Evolutionary conservation across 805 yeast genomes (phyloP).

Genomic region (Metschnikowia vanudenii): DNA sequence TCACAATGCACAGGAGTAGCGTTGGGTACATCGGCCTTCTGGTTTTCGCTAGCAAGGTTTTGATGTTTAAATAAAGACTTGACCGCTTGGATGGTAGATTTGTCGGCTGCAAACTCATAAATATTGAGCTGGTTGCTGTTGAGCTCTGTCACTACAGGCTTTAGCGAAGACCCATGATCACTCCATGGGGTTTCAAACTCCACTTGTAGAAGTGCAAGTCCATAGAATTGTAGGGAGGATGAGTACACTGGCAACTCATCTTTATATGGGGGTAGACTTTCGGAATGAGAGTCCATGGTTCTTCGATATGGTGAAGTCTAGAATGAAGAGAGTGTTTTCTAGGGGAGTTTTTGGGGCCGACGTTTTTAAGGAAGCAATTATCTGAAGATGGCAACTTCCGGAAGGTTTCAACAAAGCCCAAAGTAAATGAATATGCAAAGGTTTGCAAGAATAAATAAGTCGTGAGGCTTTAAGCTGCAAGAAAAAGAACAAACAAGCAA

Average conservation of each 20-base stretch:
- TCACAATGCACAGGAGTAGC: conserved; percentile 29
- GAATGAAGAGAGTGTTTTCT: too few relatives aligned
- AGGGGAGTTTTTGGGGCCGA: too few relatives aligned
- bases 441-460: too few relatives aligned
- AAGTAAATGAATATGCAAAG: too few relatives aligned
- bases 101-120: conserved; percentile 27
- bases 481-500: too few relatives aligned
- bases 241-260: conserved; percentile 32
- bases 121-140: conserved; percentile 40
- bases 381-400: too few relatives aligned
- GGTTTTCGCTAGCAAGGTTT: conserved; percentile 19
- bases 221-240: conserved; percentile 33
- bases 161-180: conserved; percentile 28
- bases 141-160: conserved; percentile 38
- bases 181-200: conserved; percentile 41
- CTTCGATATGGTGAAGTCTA: too few relatives aligned
- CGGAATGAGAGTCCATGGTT: background rate
- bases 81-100: conserved; percentile 23
- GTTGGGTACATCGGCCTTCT: conserved; percentile 6
- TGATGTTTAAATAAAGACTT: conserved; percentile 31
- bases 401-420: too few relatives aligned
- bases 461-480: too few relatives aligned
- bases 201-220: conserved; percentile 32
- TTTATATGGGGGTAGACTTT: conserved; percentile 11
- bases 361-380: too few relatives aligned